These are phyloP conservation scores for Tolypocladium tundrense DNA, from an alignment of 2,329 filamentous ascomycete genomes.

Conservation along the genomic window DNA sequence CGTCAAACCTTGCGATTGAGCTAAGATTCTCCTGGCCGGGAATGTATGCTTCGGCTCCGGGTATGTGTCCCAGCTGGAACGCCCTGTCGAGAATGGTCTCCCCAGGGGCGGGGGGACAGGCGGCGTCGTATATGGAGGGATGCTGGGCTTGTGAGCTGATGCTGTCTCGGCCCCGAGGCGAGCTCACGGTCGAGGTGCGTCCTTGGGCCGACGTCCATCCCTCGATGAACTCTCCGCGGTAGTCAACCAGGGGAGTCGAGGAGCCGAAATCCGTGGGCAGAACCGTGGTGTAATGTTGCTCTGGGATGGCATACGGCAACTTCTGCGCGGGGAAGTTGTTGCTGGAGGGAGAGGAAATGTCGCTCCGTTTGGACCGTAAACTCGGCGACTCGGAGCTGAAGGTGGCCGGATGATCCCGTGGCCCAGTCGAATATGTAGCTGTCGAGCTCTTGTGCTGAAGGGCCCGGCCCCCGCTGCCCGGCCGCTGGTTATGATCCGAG, in stretches of 20 bases:
- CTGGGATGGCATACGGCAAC: constrained; percentile 26
- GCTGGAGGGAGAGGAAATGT: constrained; percentile 49
- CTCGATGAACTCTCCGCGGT: constrained; percentile 46
- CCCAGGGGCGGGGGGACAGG: constrained; percentile 42
- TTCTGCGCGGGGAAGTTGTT: constrained; percentile 30
- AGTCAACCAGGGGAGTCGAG: constrained; percentile 42
- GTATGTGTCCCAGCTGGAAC: constrained; percentile 53
- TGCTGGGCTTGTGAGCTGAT: constrained; percentile 38
- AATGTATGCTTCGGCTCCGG: constrained; percentile 43
- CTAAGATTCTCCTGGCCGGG: constrained; percentile 53
- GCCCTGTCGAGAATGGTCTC: constrained; percentile 60
- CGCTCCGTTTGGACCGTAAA: constrained; percentile 51
- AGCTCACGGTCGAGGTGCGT: constrained; percentile 46
- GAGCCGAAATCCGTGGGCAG: constrained; percentile 47
- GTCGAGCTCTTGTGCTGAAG: constrained; percentile 39
- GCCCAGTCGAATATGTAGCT: constrained; percentile 35
- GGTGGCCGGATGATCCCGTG: constrained; percentile 37
- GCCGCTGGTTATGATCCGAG: constrained; percentile 30
- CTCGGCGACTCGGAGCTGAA: constrained; percentile 50
- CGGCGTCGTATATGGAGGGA: constrained; percentile 28
- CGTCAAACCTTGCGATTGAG: constrained; percentile 55
- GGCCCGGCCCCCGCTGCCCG: constrained; percentile 30
- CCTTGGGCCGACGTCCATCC: constrained; percentile 52
- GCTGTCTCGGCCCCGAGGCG: constrained; percentile 45
- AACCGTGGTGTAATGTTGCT: constrained; percentile 40